phyloP scores from a whole-genome alignment of 345 rosid species.

The Hypericum perforatum region DNA sequence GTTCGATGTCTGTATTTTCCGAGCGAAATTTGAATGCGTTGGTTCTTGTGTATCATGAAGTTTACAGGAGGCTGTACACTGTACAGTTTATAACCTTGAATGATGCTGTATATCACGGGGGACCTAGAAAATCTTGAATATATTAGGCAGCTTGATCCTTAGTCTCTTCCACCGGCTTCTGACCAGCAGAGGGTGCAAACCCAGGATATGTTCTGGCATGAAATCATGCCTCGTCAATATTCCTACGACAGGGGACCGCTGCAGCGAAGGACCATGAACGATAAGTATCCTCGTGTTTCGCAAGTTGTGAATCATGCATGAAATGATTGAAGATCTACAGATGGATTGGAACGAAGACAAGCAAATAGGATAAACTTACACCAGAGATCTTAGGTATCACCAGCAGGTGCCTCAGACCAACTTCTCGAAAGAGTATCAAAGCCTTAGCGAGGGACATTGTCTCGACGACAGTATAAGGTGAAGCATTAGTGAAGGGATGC shows the following conservation, averaged over 20 bases:
- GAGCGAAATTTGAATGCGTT: too few species aligned
- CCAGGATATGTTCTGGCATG: constrained; percentile 78
- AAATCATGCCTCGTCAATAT: constrained; percentile 87
- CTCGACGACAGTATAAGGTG: constrained; percentile 90
- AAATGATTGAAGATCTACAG: too few species aligned
- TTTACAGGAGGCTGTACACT: not conserved
- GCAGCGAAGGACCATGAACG: constrained; percentile 16
- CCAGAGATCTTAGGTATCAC: constrained; percentile 63
- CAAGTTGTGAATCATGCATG: too few species aligned
- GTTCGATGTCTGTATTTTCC: too few species aligned
- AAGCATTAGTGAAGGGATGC: constrained; percentile 80
- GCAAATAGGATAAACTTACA: constrained; percentile 30
- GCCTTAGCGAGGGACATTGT: constrained; percentile 93
- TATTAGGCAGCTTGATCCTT: constrained; percentile 37
- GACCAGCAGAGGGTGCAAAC: constrained; percentile 47
- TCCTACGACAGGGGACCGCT: constrained; percentile 76
- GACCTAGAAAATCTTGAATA: constrained; percentile 11
- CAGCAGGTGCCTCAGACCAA: constrained; percentile 78
- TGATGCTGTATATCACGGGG: too few species aligned
- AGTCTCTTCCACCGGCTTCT: constrained; percentile 69
- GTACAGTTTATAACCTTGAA: constrained; percentile 7
- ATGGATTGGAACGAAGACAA: not conserved
- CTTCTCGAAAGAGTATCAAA: constrained; percentile 65
- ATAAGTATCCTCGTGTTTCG: too few species aligned
- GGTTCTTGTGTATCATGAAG: too few species aligned